phyloP scores from a whole-genome alignment of 2,329 filamentous ascomycete genomes.

The Aureobasidium sp. region DNA sequence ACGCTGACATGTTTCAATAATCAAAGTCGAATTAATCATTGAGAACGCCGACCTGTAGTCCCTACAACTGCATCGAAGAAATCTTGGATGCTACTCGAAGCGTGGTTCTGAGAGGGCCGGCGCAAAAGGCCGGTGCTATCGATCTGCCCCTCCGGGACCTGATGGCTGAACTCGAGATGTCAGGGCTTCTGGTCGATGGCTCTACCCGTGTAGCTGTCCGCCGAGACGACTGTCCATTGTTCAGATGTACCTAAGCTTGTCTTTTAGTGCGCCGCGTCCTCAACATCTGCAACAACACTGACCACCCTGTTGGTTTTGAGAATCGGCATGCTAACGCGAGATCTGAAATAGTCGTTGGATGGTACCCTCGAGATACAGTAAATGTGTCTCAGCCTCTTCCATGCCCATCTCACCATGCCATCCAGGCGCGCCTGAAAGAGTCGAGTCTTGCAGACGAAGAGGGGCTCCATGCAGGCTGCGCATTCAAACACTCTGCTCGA shows the following conservation, averaged over 20 bases:
- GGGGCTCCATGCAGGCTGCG: background rate
- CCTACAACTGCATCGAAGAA: background rate
- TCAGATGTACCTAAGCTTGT: background rate
- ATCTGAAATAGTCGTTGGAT: background rate
- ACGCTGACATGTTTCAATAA: constrained; percentile 4
- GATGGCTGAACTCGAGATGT: background rate
- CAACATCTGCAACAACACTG: background rate
- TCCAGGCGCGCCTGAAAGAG: background rate
- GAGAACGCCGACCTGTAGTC: background rate
- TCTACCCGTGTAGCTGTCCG: constrained; percentile 3
- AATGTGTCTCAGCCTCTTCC: constrained; percentile 7
- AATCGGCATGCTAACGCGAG: background rate
- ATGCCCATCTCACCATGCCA: background rate
- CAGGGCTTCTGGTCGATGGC: constrained; percentile 2
- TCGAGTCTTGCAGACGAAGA: background rate
- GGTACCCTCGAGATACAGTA: background rate
- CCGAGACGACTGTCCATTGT: background rate
- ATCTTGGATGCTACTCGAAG: background rate
- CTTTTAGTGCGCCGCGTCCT: background rate
- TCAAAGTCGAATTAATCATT: background rate
- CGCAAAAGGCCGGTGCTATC: background rate
- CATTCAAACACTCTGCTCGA: background rate
- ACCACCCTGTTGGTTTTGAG: background rate
- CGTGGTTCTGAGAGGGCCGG: background rate
- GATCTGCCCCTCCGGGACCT: background rate